These are phyloP conservation scores for Macrolepiota albuminosa DNA, from an alignment of 768 basidiomycete species.

Conservation along the genomic window DNA sequence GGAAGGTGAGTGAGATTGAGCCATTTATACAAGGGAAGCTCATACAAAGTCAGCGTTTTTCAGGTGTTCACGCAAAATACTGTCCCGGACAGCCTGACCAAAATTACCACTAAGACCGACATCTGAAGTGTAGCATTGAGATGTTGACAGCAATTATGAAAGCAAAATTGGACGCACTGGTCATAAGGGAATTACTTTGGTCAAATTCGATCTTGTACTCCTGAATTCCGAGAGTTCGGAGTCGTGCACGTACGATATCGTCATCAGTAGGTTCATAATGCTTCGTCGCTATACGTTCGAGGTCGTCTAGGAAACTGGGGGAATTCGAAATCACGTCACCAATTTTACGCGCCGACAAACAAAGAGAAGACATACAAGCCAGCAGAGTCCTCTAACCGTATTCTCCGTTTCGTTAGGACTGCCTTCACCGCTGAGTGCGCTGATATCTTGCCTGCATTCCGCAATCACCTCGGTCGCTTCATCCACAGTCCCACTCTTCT, in stretches of 20 bases:
- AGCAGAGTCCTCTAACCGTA: no score
- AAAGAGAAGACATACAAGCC: no score
- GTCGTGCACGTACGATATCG: constrained; percentile 64
- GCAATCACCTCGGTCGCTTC: no score
- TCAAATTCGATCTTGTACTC: constrained; percentile 59
- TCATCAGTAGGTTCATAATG: constrained; percentile 55
- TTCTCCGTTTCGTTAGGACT: no score
- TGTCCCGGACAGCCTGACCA: constrained; percentile 48
- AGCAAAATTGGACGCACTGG: constrained; percentile 4
- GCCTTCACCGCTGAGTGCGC: no score
- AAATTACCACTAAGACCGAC: constrained; percentile 21
- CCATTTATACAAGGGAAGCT: not conserved
- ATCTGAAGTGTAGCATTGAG: constrained; percentile 1
- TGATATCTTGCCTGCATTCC: no score
- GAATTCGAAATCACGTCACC: no score
- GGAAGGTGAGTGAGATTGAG: not conserved
- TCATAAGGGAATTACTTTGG: constrained; percentile 21
- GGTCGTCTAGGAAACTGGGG: no score
- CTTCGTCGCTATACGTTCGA: constrained; percentile 50
- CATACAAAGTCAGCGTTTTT: constrained; percentile 33
- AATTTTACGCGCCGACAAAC: no score
- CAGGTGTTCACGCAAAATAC: constrained; percentile 49
- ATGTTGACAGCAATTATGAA: not conserved
- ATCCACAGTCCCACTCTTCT: no score
- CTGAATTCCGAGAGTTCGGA: constrained; percentile 67